Conservation (phyloP, 2,329 filamentous ascomycete genomes). For the Venturia pyrina region DNA sequence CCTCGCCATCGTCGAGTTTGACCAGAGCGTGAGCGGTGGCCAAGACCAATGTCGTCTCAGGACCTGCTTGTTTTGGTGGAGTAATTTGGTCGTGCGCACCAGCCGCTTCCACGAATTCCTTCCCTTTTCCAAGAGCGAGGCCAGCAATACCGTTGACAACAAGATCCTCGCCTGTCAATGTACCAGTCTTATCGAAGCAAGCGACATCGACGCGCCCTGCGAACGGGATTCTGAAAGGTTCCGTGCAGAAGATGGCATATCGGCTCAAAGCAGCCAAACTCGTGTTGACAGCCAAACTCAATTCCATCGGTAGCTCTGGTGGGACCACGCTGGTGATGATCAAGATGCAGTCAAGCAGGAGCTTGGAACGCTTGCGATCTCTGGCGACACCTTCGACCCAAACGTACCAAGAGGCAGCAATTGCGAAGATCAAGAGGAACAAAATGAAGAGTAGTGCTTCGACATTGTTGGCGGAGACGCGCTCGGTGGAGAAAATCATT, state of each 20-base stretch:
- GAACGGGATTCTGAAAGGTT: constrained; percentile 95
- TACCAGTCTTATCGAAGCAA: constrained; percentile 98
- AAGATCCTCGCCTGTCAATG: constrained; percentile 88
- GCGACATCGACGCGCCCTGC: constrained; percentile 92
- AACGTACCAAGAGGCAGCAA: constrained; percentile 97
- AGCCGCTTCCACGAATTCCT: constrained; percentile 60
- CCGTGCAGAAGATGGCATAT: constrained; percentile 96
- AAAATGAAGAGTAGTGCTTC: constrained; percentile 97
- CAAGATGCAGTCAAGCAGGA: constrained; percentile 91
- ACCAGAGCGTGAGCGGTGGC: constrained; percentile 93
- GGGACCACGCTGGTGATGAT: constrained; percentile 97
- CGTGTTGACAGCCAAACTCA: constrained; percentile 95
- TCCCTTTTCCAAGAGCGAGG: constrained; percentile 59
- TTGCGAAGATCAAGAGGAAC: constrained; percentile 89
- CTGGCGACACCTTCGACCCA: constrained; percentile 93
- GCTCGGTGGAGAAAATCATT: constrained; percentile 99
- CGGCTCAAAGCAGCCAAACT: constrained; percentile 90
- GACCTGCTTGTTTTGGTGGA: constrained; percentile 56
- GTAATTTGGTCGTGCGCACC: constrained; percentile 75
- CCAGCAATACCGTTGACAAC: constrained; percentile 96
- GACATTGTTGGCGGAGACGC: constrained; percentile 94
- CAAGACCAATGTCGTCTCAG: constrained; percentile 84
- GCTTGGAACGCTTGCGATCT: constrained; percentile 94
- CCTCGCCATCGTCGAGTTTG: constrained; percentile 90
- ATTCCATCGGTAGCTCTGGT: constrained; percentile 96